Conservation (phyloP, 1,284 basidiomycete genomes). For the Ustilago nuda region DNA sequence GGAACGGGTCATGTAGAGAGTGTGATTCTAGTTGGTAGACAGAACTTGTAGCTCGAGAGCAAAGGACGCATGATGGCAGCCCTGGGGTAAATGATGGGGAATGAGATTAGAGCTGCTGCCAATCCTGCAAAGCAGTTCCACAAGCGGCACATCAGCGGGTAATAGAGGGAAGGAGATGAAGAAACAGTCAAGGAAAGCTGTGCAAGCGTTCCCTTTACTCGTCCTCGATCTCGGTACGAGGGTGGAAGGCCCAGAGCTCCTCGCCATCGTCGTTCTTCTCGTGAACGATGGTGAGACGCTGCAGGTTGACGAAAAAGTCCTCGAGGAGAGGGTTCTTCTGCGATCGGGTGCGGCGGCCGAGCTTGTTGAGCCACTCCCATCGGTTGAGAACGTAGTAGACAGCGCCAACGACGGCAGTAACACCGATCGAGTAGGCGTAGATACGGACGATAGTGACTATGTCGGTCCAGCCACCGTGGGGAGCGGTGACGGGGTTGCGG, state of each 20-base stretch:
- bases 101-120: constrained; percentile 6
- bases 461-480: constrained; percentile 71
- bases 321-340: constrained; percentile 72
- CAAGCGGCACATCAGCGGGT: constrained; percentile 12
- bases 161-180: not conserved
- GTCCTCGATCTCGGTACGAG: constrained; percentile 67
- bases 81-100: constrained; percentile 16
- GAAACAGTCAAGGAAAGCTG: not conserved
- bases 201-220: constrained; percentile 49
- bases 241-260: constrained; percentile 67
- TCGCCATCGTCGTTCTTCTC: constrained; percentile 68
- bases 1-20: constrained; percentile 32
- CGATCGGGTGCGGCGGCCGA: constrained; percentile 71
- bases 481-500: constrained; percentile 69
- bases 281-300: constrained; percentile 73
- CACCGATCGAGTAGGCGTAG: constrained; percentile 73
- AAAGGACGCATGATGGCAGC: constrained; percentile 5
- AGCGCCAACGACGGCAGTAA: constrained; percentile 72
- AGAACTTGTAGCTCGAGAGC: constrained; percentile 22
- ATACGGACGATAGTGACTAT: constrained; percentile 74
- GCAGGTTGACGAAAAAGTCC: constrained; percentile 73
- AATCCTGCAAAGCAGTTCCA: not conserved
- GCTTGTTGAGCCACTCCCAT: constrained; percentile 71
- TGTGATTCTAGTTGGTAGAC: constrained; percentile 48
- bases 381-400: constrained; percentile 71